These are phyloP conservation scores for Cercophora newfieldiana DNA, from an alignment of 495 filamentous ascomycete species.

Conservation along the genomic window DNA sequence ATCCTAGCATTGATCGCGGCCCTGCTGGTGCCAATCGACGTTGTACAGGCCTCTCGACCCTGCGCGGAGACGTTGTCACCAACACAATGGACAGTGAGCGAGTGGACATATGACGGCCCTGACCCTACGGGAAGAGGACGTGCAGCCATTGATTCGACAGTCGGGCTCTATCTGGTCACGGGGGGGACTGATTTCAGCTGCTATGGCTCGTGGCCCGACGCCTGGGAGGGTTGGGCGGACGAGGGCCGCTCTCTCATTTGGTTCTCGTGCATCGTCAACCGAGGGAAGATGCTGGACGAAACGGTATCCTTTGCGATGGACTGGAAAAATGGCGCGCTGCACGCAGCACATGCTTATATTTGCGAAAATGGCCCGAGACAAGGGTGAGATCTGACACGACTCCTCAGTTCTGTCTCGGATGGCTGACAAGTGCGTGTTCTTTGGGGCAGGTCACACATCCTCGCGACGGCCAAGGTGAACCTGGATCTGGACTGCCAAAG, in stretches of 20 bases:
- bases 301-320: conserved; percentile 9
- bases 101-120: conserved; percentile 6
- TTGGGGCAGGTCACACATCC: background rate
- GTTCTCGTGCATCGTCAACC: conserved; percentile 1
- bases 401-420: background rate
- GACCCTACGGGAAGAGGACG: background rate
- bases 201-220: conserved; percentile 1
- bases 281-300: background rate
- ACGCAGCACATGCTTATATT: background rate
- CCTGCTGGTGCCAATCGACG: background rate
- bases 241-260: background rate
- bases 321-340: background rate
- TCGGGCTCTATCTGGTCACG: conserved; percentile 3
- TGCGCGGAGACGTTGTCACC: background rate
- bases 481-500: conserved; percentile 2
- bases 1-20: background rate
- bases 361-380: background rate
- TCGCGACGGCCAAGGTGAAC: background rate
- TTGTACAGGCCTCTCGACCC: background rate
- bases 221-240: background rate
- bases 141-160: background rate
- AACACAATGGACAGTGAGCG: background rate
- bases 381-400: background rate
- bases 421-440: background rate
- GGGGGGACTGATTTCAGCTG: background rate